A percentile compares a stretch with the other conserved stretches of the same genome.
These are phyloP conservation scores for Penicillium pulvis DNA, from an alignment of 495 filamentous ascomycete genomes.

Conservation along the genomic window DNA sequence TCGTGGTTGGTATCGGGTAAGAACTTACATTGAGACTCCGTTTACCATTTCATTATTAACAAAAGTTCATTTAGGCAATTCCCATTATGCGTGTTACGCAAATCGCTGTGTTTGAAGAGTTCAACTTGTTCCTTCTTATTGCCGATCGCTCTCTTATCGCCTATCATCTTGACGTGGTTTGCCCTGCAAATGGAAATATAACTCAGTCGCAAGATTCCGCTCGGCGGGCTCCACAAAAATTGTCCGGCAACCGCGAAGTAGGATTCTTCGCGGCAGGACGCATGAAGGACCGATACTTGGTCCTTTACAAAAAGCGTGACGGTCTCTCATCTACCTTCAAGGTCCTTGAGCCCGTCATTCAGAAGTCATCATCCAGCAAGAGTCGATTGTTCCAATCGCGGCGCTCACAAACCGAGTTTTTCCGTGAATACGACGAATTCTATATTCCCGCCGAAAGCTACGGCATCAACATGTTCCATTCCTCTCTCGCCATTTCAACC, in stretches of 20 bases:
- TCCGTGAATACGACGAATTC: constrained; percentile 97
- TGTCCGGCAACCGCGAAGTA: constrained; percentile 85
- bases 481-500: constrained; percentile 86
- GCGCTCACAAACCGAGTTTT: constrained; percentile 84
- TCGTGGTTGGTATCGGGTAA: constrained; percentile 83
- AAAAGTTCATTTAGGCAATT: constrained; percentile 60
- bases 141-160: constrained; percentile 90
- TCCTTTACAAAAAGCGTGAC: constrained; percentile 97
- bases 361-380: constrained; percentile 63
- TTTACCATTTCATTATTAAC: constrained; percentile 1
- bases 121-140: constrained; percentile 86
- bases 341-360: constrained; percentile 91
- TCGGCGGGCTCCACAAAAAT: constrained; percentile 82
- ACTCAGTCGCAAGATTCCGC: constrained; percentile 60
- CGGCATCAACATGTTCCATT: constrained; percentile 93
- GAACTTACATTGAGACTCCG: constrained; percentile 22
- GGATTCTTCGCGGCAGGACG: constrained; percentile 92
- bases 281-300: constrained; percentile 93
- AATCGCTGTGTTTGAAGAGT: constrained; percentile 92
- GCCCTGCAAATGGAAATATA: constrained; percentile 67
- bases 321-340: constrained; percentile 91
- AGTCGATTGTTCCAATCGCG: constrained; percentile 65
- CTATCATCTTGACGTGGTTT: constrained; percentile 89
- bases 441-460: constrained; percentile 97
- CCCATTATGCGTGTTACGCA: constrained; percentile 78